Base-by-base conservation (phyloP, 2,329 filamentous ascomycete genomes). In the Coleophoma eucalyptorum region DNA sequence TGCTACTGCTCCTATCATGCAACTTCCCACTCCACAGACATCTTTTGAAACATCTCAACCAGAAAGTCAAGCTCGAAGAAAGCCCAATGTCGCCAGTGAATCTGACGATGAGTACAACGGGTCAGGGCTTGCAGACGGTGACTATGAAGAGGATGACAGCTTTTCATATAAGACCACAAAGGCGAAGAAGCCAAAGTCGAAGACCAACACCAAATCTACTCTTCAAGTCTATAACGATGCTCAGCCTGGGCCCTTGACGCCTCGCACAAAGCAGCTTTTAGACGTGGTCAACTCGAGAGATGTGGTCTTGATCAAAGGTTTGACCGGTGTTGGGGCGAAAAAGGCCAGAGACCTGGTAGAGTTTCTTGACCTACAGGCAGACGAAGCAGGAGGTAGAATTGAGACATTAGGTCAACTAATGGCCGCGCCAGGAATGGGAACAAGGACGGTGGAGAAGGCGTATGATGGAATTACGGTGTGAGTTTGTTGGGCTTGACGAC, bases 241-340 rank as follows among this genome's bases (percentile, higher is more conserved):
- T 19, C 73, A 75, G 12, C 69, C 67, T n/a, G 68, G 68, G 31
- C 59, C 56, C 2, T 58, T 50, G 6, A 62, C 57, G 3, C 62
- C 61, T 1, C 76, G 81, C 3, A 85, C 84, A 6, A 75, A 75
- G 55, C 78, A 80, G 52, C 70, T 91, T 2, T 75, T 91, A 2
- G 74, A 80, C 43, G 86, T 90, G 60, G 80, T 91, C 69, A 91
- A 91, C 71, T 89, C 85, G 18, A 78, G 84, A 45, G 84, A 91
- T 54, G 69, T 86, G 16, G 71, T 71, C 13, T 74, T 80, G 62
- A 90, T 91, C 67, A 80, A 79, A 60, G 71, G 80, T 3, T 74
- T 91, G 1, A 82, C 83, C 37, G 87, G 87, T 2, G 84, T 91
- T 11, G 88, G 87, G 0, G 75, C 81, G 1, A 90, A 90, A 71